Conservation (phyloP, 2,329 filamentous ascomycete species). For the Alternaria burnsii region DNA sequence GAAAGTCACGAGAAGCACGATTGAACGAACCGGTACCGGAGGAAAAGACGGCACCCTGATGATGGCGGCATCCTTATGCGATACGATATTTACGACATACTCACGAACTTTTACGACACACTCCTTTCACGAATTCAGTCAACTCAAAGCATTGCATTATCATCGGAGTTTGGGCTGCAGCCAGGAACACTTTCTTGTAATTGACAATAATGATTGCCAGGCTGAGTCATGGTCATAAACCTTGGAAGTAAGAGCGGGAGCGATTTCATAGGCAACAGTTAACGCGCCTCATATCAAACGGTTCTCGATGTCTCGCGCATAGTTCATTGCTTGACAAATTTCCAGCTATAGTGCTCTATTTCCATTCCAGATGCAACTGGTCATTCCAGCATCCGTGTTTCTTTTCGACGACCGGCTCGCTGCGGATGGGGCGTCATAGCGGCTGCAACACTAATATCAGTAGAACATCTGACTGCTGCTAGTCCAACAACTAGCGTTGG, state of each 20-base stretch:
- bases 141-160: constrained; percentile 8
- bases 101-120: constrained; percentile 3
- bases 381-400: not conserved
- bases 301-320: not conserved
- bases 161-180: constrained; percentile 3
- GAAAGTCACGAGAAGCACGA: constrained; percentile 26
- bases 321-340: not conserved
- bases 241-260: not conserved
- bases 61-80: not conserved
- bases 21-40: constrained; percentile 1
- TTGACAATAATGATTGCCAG: not conserved
- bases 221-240: not conserved
- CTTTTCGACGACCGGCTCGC: not conserved
- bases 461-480: not conserved
- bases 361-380: not conserved
- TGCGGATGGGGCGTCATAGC: not conserved
- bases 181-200: not conserved
- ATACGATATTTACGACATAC: not conserved
- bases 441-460: not conserved
- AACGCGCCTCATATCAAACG: not conserved
- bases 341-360: not conserved
- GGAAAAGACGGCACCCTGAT: not conserved
- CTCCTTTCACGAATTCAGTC: not conserved
- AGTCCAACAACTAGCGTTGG: not conserved
- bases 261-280: not conserved